Conservation (phyloP, 1,139 yeast genomes). For the Hemisphaericaspora subhashii region DNA sequence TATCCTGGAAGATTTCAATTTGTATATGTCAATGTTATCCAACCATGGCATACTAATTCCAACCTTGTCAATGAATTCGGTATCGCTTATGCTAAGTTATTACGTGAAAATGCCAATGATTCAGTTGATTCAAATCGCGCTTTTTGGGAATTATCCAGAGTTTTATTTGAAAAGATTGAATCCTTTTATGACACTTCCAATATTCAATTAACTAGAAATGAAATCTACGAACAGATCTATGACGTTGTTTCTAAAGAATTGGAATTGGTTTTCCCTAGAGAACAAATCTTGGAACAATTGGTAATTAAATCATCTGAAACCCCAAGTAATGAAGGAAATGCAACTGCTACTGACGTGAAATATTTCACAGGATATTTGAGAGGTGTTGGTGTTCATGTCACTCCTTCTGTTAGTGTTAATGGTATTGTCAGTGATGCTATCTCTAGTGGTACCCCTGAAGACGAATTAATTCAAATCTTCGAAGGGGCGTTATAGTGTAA, state of each 20-base stretch:
- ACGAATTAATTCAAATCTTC: constrained; percentile 32
- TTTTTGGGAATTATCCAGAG: constrained; percentile 64
- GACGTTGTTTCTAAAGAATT: constrained; percentile 44
- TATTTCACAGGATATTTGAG: constrained; percentile 73
- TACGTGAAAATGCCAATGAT: constrained; percentile 35
- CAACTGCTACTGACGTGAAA: constrained; percentile 61
- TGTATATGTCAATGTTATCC: constrained; percentile 65
- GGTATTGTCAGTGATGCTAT: constrained; percentile 52
- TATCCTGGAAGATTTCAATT: constrained; percentile 56
- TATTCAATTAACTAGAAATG: constrained; percentile 52
- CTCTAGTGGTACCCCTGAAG: constrained; percentile 40
- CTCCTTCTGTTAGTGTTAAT: constrained; percentile 78
- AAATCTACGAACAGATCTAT: constrained; percentile 57
- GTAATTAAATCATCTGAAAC: constrained; percentile 23
- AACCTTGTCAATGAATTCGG: constrained; percentile 69
- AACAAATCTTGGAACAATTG: constrained; percentile 36
- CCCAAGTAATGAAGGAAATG: constrained; percentile 58
- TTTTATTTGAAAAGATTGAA: constrained; percentile 53
- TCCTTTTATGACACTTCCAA: constrained; percentile 65
- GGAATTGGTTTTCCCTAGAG: constrained; percentile 36
- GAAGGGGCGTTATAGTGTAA: constrained; percentile 17
- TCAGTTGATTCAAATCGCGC: constrained; percentile 25
- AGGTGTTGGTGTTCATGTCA: constrained; percentile 77
- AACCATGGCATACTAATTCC: constrained; percentile 86
- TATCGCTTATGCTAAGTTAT: constrained; percentile 61